These are phyloP conservation scores for Rosa chinensis DNA, from an alignment of 306 rosid genomes.

Conservation along the genomic window DNA sequence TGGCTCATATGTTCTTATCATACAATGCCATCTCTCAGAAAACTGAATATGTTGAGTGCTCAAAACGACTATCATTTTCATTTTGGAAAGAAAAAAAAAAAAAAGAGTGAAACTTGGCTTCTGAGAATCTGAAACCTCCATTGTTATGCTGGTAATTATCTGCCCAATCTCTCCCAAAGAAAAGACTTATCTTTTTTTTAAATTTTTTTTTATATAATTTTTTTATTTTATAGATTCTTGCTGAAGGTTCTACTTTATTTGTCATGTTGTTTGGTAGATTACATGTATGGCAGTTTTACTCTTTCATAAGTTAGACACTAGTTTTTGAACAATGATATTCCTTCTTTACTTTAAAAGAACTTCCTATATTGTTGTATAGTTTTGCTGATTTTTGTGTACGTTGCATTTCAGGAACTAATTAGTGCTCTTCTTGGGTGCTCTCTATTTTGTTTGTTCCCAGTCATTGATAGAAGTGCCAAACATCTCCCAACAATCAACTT, in stretches of 20 bases:
- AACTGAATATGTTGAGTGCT: neutral
- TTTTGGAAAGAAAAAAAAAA: no score
- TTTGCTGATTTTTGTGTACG: constrained; percentile 11
- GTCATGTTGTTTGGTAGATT: no score
- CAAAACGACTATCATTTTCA: neutral
- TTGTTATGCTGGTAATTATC: neutral
- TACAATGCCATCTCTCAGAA: no score
- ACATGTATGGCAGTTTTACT: neutral
- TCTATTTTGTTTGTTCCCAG: constrained; percentile 78
- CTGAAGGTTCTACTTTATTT: no score
- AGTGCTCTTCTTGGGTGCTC: constrained; percentile 90
- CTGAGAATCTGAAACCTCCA: neutral
- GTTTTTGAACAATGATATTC: neutral
- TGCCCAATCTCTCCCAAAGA: no score
- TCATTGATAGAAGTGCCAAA: constrained; percentile 42
- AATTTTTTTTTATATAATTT: no score
- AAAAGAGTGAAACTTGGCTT: neutral
- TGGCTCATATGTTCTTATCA: neutral
- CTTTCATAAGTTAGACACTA: neutral
- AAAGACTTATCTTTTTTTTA: no score
- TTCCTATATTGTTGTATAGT: neutral
- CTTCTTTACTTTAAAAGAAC: constrained; percentile 1
- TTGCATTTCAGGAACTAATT: constrained; percentile 70
- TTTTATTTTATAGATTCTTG: no score
- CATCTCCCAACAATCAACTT: constrained; percentile 76